Evolutionary conservation across 1,139 yeast species (phyloP).

Genomic region (Debaryomyces nepalensis): DNA sequence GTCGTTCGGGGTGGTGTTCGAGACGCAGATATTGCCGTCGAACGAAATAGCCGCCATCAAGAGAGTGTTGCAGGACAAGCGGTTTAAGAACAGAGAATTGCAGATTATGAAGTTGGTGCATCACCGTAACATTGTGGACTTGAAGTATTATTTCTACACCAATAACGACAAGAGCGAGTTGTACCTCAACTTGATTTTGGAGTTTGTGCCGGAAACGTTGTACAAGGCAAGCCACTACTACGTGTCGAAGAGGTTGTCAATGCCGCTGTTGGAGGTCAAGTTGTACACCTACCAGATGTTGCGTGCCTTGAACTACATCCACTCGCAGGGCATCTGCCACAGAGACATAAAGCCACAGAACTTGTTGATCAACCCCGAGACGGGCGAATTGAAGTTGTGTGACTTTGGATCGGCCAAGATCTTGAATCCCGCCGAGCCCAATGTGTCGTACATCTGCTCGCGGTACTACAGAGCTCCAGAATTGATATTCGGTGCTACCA

Average conservation of each 20-base stretch:
- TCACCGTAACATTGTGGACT: constrained; percentile 86
- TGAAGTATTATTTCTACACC: constrained; percentile 88
- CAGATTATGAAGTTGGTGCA: constrained; percentile 92
- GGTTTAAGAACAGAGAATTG: constrained; percentile 94
- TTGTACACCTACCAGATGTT: constrained; percentile 89
- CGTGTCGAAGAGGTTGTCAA: constrained; percentile 72
- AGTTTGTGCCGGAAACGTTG: constrained; percentile 92
- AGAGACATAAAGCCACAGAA: constrained; percentile 98
- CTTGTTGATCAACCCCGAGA: constrained; percentile 81
- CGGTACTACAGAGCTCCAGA: constrained; percentile 97
- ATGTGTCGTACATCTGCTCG: constrained; percentile 94
- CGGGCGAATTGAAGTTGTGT: constrained; percentile 86
- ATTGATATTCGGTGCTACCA: constrained; percentile 86
- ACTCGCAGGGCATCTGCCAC: constrained; percentile 90
- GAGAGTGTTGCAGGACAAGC: constrained; percentile 89
- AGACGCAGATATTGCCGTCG: constrained; percentile 76
- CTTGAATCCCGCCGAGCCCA: constrained; percentile 86
- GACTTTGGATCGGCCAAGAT: constrained; percentile 99
- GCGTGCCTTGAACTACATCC: constrained; percentile 90
- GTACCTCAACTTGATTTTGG: constrained; percentile 85
- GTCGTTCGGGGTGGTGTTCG: constrained; percentile 95
- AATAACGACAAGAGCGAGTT: constrained; percentile 78
- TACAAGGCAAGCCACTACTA: constrained; percentile 86
- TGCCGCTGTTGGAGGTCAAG: constrained; percentile 92
- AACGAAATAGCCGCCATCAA: constrained; percentile 89